Conservation (phyloP, 2,329 filamentous ascomycete species). For the Scedosporium apiospermum region DNA sequence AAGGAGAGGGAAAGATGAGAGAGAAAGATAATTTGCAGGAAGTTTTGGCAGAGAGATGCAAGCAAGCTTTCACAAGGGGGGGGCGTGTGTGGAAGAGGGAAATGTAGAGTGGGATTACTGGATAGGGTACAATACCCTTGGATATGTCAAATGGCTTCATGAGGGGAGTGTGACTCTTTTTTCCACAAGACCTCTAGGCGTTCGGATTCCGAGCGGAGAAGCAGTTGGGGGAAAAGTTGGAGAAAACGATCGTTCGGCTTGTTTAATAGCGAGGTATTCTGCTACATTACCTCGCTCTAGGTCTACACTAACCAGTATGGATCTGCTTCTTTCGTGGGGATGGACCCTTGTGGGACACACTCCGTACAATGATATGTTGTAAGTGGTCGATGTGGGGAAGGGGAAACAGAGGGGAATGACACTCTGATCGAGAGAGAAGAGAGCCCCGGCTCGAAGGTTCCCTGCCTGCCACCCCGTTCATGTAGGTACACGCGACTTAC, state of each 20-base stretch:
- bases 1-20: background rate
- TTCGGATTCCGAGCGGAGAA: slow-evolving; percentile 8
- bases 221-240: background rate
- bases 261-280: too few species aligned
- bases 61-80: background rate
- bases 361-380: too few species aligned
- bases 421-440: background rate
- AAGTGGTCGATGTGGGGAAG: background rate
- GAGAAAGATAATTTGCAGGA: background rate
- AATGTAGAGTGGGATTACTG: background rate
- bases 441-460: background rate
- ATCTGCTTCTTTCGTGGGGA: background rate
- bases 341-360: too few species aligned
- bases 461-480: too few species aligned
- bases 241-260: background rate
- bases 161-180: background rate
- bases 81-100: background rate
- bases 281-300: too few species aligned
- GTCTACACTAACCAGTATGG: too few species aligned
- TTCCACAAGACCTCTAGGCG: background rate
- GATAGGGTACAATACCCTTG: too few species aligned
- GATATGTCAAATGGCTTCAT: too few species aligned
- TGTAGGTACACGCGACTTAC: background rate
- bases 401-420: background rate
- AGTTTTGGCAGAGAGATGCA: background rate